Conservation (phyloP, 495 filamentous ascomycete species). For the Penicillium atrosanguineum region DNA sequence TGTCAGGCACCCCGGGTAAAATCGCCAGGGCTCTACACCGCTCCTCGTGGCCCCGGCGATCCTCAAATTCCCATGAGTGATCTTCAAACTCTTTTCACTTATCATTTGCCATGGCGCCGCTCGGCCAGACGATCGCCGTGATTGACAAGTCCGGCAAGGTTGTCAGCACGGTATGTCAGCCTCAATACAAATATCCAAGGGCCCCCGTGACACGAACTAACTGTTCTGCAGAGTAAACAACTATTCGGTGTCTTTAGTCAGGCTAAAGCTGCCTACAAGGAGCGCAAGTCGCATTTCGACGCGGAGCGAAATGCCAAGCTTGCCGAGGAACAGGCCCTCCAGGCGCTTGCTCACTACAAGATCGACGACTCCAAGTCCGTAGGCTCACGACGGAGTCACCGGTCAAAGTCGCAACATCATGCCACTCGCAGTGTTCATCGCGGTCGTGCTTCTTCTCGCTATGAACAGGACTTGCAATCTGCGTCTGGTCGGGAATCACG, state of each 20-base stretch:
- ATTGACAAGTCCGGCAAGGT: slow-evolving; percentile 92
- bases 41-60: slow-evolving; percentile 8
- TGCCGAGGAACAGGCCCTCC: slow-evolving; percentile 51
- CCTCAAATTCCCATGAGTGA: slow-evolving; percentile 18
- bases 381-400: slow-evolving; percentile 38
- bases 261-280: slow-evolving; percentile 78
- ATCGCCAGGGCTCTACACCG: slow-evolving; percentile 16
- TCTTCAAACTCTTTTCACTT: slow-evolving; percentile 14
- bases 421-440: slow-evolving; percentile 30
- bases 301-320: slow-evolving; percentile 59
- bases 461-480: slow-evolving; percentile 37
- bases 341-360: slow-evolving; percentile 44
- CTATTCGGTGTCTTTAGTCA: slow-evolving; percentile 84
- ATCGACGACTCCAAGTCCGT: slow-evolving; percentile 52
- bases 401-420: slow-evolving; percentile 31
- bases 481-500: slow-evolving; percentile 16
- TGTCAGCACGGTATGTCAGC: slow-evolving; percentile 73
- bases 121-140: slow-evolving; percentile 78
- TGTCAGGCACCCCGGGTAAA: background rate
- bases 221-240: slow-evolving; percentile 69
- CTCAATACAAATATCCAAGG: background rate
- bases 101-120: slow-evolving; percentile 37
- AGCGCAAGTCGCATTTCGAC: slow-evolving; percentile 74
- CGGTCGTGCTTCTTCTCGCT: slow-evolving; percentile 21
- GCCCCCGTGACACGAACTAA: slow-evolving; percentile 22